Conservation (phyloP, 805 yeast genomes). For the Wickerhamia fluorescens region DNA sequence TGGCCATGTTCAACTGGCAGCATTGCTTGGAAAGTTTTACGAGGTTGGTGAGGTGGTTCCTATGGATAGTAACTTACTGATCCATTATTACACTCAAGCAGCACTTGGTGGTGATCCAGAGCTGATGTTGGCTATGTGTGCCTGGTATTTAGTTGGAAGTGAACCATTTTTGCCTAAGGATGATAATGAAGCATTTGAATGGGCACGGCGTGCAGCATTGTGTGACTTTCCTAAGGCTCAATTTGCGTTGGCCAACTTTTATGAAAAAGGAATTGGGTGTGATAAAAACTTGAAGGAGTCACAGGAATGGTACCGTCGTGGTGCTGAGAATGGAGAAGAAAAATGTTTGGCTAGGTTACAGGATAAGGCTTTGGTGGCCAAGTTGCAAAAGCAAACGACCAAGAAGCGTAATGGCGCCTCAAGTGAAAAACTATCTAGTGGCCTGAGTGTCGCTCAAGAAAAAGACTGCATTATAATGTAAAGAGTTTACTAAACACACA, state of each 20-base stretch:
- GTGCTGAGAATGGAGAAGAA: slow-evolving; percentile 52
- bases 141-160: slow-evolving; percentile 93
- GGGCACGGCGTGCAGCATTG: slow-evolving; percentile 87
- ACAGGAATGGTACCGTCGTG: slow-evolving; percentile 66
- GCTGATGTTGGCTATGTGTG: slow-evolving; percentile 90
- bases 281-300: slow-evolving; percentile 50
- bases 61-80: slow-evolving; percentile 73
- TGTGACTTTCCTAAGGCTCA: slow-evolving; percentile 75
- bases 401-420: slow-evolving; percentile 15
- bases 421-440: slow-evolving; percentile 9
- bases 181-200: slow-evolving; percentile 81
- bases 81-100: slow-evolving; percentile 89
- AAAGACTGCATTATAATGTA: slow-evolving; percentile 41
- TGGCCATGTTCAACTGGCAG: slow-evolving; percentile 76
- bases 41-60: slow-evolving; percentile 75
- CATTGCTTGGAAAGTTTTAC: slow-evolving; percentile 73
- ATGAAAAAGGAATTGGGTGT: slow-evolving; percentile 85
- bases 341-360: slow-evolving; percentile 27
- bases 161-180: slow-evolving; percentile 76
- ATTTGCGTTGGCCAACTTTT: slow-evolving; percentile 75
- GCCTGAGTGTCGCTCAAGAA: slow-evolving; percentile 19
- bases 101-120: slow-evolving; percentile 83
- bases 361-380: slow-evolving; percentile 24
- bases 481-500: too few species aligned
- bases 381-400: slow-evolving; percentile 22